Evolutionary conservation across 345 rosid genomes (phyloP).

Genomic region (Excoecaria agallocha): DNA sequence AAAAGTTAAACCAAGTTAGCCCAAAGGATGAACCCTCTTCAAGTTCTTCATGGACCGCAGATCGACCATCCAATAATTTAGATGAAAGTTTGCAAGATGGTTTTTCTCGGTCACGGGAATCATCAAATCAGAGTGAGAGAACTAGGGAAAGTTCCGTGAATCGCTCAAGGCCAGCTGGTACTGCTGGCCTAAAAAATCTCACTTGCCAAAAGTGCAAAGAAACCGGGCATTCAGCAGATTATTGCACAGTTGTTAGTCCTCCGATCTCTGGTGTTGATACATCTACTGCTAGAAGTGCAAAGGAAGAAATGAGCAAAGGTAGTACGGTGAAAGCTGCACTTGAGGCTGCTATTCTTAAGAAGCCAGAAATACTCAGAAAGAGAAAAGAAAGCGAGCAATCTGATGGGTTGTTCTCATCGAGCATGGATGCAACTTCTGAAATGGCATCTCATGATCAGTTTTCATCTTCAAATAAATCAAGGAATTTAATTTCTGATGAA

Average conservation of each 20-base stretch:
- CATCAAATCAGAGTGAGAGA: constrained; percentile 57
- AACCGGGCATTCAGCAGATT: constrained; percentile 58
- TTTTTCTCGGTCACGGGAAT: constrained; percentile 47
- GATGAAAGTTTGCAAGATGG: constrained; percentile 55
- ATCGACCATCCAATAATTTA: constrained; percentile 37
- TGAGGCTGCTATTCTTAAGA: constrained; percentile 73
- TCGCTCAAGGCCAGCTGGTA: constrained; percentile 44
- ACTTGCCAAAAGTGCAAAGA: constrained; percentile 55
- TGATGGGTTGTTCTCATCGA: constrained; percentile 42
- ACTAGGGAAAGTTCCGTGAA: constrained; percentile 42
- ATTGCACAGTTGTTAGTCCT: constrained; percentile 38
- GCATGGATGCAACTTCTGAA: constrained; percentile 39
- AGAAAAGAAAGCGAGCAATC: constrained; percentile 48
- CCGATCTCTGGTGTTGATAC: constrained; percentile 47
- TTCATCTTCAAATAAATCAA: constrained; percentile 37
- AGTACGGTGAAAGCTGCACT: constrained; percentile 75
- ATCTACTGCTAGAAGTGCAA: constrained; percentile 43
- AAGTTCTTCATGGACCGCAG: constrained; percentile 53
- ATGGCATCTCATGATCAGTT: constrained; percentile 46
- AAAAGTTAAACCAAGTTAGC: constrained; percentile 43
- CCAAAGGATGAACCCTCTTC: constrained; percentile 61
- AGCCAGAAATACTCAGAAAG: constrained; percentile 65
- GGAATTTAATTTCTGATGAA: constrained; percentile 41
- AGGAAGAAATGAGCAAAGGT: constrained; percentile 50
- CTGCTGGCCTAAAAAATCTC: constrained; percentile 42